Evolutionary conservation across 2,329 filamentous ascomycete species (phyloP).

Genomic region (Ophiosphaerella narmari): DNA sequence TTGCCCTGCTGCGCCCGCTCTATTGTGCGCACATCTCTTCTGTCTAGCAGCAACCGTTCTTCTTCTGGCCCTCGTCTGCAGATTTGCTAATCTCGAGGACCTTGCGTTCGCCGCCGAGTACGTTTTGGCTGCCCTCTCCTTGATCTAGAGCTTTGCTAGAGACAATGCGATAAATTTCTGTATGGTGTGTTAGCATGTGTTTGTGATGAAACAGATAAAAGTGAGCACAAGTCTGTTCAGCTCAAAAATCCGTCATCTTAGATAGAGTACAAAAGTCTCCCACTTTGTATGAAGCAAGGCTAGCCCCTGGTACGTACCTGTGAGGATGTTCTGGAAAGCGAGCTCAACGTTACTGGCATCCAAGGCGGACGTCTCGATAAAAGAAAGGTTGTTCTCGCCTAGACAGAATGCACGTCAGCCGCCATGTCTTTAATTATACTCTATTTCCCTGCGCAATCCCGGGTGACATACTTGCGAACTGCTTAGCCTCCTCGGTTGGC

Average conservation of each 20-base stretch:
- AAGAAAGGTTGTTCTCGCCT: conserved; percentile 98
- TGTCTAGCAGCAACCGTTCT: conserved; percentile 73
- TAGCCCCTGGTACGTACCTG: conserved; percentile 66
- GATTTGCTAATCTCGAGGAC: conserved; percentile 84
- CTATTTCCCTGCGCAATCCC: not conserved
- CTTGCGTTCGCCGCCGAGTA: conserved; percentile 74
- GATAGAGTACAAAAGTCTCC: not conserved
- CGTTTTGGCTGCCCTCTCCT: conserved; percentile 79
- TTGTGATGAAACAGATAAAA: conserved; percentile 8
- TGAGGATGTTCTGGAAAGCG: conserved; percentile 99
- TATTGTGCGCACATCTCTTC: conserved; percentile 10
- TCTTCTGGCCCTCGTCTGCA: conserved; percentile 77
- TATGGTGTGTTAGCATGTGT: conserved; percentile 7
- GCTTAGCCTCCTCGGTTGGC: conserved; percentile 95
- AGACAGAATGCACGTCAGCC: conserved; percentile 15
- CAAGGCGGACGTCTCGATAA: conserved; percentile 98
- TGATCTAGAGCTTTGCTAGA: conserved; percentile 96
- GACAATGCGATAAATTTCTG: conserved; percentile 99
- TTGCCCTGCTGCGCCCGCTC: conserved; percentile 7
- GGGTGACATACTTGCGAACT: conserved; percentile 80
- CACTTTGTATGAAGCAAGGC: not conserved
- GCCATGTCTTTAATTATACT: not conserved
- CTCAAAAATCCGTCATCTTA: conserved; percentile 1
- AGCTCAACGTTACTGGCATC: conserved; percentile 99
- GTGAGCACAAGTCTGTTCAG: conserved; percentile 5